Percentiles rank a stretch among this genome's conserved stretches.
These are phyloP conservation scores for Tagetes patula DNA, from an alignment of 129 eudicot genomes.

Conservation along the genomic window DNA sequence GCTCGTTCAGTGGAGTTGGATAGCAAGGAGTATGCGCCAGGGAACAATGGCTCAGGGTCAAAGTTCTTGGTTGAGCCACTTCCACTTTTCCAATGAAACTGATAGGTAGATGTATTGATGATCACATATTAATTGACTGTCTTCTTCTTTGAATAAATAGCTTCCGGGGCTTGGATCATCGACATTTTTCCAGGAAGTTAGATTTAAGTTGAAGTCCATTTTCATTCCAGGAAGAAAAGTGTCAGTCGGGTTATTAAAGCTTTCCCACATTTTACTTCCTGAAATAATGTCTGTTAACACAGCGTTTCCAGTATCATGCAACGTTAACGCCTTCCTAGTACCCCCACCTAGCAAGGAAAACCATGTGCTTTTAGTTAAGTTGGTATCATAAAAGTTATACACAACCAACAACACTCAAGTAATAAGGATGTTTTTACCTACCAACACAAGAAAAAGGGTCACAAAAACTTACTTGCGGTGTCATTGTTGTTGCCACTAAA, in stretches of 20 bases:
- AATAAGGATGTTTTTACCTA: too few species aligned
- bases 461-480: too few species aligned
- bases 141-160: conserved; percentile 31
- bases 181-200: conserved; percentile 52
- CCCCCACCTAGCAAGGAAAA: neutral
- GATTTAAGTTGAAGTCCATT: conserved; percentile 21
- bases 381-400: too few species aligned
- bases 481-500: too few species aligned
- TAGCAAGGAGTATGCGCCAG: neutral
- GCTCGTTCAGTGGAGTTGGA: neutral
- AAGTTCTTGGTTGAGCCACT: neutral
- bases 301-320: conserved; percentile 49
- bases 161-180: conserved; percentile 50
- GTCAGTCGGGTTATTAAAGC: conserved; percentile 45
- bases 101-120: neutral
- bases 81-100: conserved; percentile 15
- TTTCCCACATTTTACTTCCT: conserved; percentile 36
- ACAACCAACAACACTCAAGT: too few species aligned
- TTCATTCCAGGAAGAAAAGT: conserved; percentile 62
- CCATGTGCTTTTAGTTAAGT: too few species aligned
- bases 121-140: neutral
- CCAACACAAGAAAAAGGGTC: too few species aligned
- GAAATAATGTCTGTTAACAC: conserved; percentile 27
- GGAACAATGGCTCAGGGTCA: conserved; percentile 9
- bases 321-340: conserved; percentile 23